Base-by-base conservation (phyloP, 2,329 filamentous ascomycete genomes). In the Chaetomium sp. region DNA sequence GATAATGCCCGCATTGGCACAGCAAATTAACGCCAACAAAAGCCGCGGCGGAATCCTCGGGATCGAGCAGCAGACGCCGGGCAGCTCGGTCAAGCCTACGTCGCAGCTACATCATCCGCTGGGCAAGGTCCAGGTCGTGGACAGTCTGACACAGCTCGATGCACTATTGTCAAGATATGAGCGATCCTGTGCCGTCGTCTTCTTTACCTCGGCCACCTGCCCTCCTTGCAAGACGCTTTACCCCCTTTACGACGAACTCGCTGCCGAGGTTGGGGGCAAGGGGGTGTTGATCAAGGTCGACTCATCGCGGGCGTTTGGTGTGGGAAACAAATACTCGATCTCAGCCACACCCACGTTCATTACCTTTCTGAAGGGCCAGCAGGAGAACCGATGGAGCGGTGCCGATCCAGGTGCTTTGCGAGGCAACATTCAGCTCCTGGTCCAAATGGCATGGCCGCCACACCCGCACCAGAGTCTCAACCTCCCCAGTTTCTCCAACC, bases 191-290 rank as follows among this genome's bases (percentile, higher is more conserved):
- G 89, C 89, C 0, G 81, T 92, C 40, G 79, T 96, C 55, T 96
- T 96, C 76, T 97, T 97, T 73, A 96, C 92, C 0, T 95, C 89
- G 3, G 82, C 87, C 2, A 94, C 86, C 2, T 96, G 91, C 67
- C 80, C 84, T 0, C 91, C 91, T 0, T 96, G 92, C 78, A 92
- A 88, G 69, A 72, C 83, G 12, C 79, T 92, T 2, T 95, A 96
- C 65, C 89, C 91, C 1, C 72, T 86, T 0, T 97, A 89, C 65
- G 87, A 95, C 58, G 78, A 89, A 61, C 76, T 96, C 0, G 91
- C 91, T 1, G 81, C 80, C 33, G 87, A 95, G 67, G 78, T 85
- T 34, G 85, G 81, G 1, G 73, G 80, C 36, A 85, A 85, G 62
- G 85, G 84, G 3, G 74, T 82, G 0, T 79, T 96, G 48, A 85